Percentiles rank a stretch among this genome's conserved stretches.
Evolutionary conservation across 2,329 filamentous ascomycete genomes (phyloP).

Genomic region (Byssothecium circinans): DNA sequence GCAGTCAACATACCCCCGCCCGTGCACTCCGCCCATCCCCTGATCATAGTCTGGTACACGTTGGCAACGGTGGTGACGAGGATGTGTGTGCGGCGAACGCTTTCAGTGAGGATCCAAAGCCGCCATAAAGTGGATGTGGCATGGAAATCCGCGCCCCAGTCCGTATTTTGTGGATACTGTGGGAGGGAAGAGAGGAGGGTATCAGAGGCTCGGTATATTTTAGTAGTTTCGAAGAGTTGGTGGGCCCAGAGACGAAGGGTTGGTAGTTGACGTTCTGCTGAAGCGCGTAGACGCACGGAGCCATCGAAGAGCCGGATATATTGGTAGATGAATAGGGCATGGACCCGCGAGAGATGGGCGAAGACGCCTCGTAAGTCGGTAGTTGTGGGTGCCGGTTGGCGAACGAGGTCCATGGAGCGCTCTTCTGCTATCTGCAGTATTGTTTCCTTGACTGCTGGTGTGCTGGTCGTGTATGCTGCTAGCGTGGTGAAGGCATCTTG

Average conservation of each 20-base stretch:
- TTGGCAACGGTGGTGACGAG: not conserved
- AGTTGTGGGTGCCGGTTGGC: not conserved
- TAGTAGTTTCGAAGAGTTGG: too few relatives aligned
- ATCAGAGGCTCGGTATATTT: too few relatives aligned
- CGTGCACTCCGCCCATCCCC: not conserved
- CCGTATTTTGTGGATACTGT: too few relatives aligned
- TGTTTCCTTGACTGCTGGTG: not conserved
- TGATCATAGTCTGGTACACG: not conserved
- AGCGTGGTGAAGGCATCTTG: constrained; percentile 4
- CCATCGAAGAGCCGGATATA: constrained; percentile 5
- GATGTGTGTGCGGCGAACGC: constrained; percentile 1
- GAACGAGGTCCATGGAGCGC: not conserved
- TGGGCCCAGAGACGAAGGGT: not conserved
- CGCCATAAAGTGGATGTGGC: not conserved
- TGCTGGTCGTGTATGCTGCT: not conserved
- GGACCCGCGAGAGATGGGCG: not conserved
- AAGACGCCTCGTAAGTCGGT: not conserved
- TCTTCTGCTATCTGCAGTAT: constrained; percentile 2
- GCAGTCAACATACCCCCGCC: constrained; percentile 2
- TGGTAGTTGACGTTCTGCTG: not conserved
- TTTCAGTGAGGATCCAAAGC: constrained; percentile 2
- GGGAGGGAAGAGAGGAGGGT: too few relatives aligned
- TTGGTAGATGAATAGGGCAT: constrained; percentile 2
- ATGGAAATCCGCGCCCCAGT: not conserved
- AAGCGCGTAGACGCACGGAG: not conserved